Evolutionary conservation across 495 filamentous ascomycete species (phyloP).

Genomic region (Aspergillus hancockii): DNA sequence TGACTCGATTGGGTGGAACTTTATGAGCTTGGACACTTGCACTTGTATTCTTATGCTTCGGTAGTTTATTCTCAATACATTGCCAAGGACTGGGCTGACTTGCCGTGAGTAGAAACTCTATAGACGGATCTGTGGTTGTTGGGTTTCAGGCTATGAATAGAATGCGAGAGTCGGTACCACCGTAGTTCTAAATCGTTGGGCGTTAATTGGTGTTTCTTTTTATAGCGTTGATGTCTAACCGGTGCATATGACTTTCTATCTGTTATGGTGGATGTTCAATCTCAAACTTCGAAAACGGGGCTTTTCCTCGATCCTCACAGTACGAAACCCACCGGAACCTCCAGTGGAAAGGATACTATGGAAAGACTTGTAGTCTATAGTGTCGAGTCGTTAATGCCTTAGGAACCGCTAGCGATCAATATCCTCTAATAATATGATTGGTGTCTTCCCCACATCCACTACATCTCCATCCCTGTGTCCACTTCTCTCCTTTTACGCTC

Average conservation of each 20-base stretch:
- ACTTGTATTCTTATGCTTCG: constrained; percentile 29
- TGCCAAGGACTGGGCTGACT: neutral
- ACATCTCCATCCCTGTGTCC: constrained; percentile 16
- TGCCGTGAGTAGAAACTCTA: too few species aligned
- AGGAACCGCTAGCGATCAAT: constrained; percentile 1
- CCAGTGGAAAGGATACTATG: neutral
- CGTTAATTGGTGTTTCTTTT: too few species aligned
- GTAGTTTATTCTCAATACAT: constrained; percentile 11
- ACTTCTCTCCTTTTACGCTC: constrained; percentile 10
- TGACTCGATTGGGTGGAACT: constrained; percentile 23
- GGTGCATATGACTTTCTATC: too few species aligned
- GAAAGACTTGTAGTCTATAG: too few species aligned
- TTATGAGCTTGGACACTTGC: constrained; percentile 29
- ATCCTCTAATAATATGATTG: neutral
- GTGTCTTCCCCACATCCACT: constrained; percentile 19
- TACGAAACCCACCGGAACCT: too few species aligned
- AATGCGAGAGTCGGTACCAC: too few species aligned
- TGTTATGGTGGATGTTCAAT: neutral
- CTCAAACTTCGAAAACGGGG: neutral
- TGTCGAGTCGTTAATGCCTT: neutral
- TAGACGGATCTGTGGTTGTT: neutral
- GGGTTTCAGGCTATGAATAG: constrained; percentile 1
- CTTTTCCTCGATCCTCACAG: neutral
- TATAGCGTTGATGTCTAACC: too few species aligned
- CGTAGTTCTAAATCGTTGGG: too few species aligned